Evolutionary conservation across 768 basidiomycete species (phyloP).

Genomic region (Suillus subluteus): DNA sequence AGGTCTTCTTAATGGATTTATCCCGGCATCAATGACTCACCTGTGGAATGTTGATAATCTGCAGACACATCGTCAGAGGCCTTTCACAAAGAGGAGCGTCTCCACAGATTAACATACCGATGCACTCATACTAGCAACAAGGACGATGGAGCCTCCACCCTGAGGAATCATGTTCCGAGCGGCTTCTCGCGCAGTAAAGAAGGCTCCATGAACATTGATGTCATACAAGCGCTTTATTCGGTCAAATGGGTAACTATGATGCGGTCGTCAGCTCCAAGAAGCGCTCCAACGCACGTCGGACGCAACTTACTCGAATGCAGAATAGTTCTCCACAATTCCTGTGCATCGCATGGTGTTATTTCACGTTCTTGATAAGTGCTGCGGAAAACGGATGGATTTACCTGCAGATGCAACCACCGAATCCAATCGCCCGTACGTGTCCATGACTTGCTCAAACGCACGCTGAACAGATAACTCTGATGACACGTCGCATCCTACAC

Average conservation of each 20-base stretch:
- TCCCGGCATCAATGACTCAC: constrained; percentile 34
- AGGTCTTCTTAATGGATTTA: neutral
- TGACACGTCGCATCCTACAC: constrained; percentile 86
- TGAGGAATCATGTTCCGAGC: constrained; percentile 88
- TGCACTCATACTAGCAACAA: constrained; percentile 92
- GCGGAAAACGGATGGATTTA: constrained; percentile 21
- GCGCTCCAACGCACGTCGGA: constrained; percentile 3
- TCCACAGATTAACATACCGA: constrained; percentile 53
- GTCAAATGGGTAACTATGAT: constrained; percentile 77
- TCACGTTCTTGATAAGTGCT: constrained; percentile 1
- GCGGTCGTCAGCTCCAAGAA: constrained; percentile 17
- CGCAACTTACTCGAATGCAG: constrained; percentile 76
- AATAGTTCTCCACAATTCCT: constrained; percentile 89
- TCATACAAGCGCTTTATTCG: constrained; percentile 84
- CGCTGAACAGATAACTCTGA: constrained; percentile 78
- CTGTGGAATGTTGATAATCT: constrained; percentile 92
- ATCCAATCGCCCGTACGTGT: constrained; percentile 75
- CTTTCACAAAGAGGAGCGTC: constrained; percentile 11
- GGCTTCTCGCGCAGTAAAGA: constrained; percentile 96
- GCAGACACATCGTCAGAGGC: constrained; percentile 20
- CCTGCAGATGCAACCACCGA: constrained; percentile 90
- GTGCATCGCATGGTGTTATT: constrained; percentile 13
- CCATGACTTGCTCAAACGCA: constrained; percentile 65
- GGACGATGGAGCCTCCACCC: constrained; percentile 78
- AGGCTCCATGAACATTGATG: constrained; percentile 93